Evolutionary conservation across 2,329 filamentous ascomycete species (phyloP), one percentile per base, ranked within the genome.

Genomic region (Lomentospora prolificans): DNA sequence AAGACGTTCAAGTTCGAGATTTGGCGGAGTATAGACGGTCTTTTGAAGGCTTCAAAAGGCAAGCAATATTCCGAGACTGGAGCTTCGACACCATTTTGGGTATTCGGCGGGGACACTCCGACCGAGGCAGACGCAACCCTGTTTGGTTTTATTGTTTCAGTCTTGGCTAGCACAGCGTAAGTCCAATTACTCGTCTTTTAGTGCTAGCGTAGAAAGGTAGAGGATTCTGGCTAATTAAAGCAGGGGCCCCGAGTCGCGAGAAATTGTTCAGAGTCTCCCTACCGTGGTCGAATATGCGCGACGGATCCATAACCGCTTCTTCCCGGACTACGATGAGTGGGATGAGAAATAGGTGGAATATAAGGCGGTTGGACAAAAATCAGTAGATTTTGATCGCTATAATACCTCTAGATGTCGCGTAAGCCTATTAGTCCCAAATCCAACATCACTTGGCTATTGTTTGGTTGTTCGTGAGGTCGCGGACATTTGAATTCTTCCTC

Each of bases 41-140:
- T 81, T 46, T 61, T 82, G 3, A 61, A 66, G 6, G 70, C 70
- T 51, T 64, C 68, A n/a, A 68, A 67, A 50, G n/a, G n/a, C n/a
- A n/a, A n/a, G n/a, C n/a, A n/a, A n/a, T n/a, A n/a, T n/a, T n/a
- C n/a, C n/a, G n/a, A n/a, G n/a, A n/a, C n/a, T n/a, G n/a, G n/a
- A 59, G 50, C 27, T 48, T 5, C 51, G 54, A 28, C 19, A 50
- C 74, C 76, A 3, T 85, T 84, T 60, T 86, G 82, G 81, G 63
- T 78, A 1, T 64, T 84, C 10, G 81, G 79, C 1, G 75, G 78
- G 0, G 60, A 72, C 0, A 60, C 65, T 2, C 81, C 81, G 3
- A 80, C 77, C 0, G 81, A 86, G 60, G 78, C 72, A 1, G 82
- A 86, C 64, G 70, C 77, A 1, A 70, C 70, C 0, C 50, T 86